These are phyloP conservation scores for Dimocarpus longan DNA, from an alignment of 345 rosid genomes.

Conservation along the genomic window DNA sequence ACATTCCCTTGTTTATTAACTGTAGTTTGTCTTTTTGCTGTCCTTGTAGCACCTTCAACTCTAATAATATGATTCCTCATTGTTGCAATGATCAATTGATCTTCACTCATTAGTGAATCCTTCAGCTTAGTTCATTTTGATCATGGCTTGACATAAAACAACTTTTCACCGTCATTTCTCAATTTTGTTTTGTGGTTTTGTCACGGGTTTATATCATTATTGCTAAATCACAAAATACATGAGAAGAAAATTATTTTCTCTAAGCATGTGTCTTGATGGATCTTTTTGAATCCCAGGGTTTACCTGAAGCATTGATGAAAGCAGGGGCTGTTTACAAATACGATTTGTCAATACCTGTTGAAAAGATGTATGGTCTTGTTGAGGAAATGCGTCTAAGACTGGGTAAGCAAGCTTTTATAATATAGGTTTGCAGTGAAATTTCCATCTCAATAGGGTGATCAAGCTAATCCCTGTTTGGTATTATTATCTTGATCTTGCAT, in stretches of 20 bases:
- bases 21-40: not conserved
- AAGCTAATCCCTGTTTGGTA: not conserved
- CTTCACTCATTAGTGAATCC: not conserved
- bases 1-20: not conserved
- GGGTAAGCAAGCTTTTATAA: conserved; percentile 45
- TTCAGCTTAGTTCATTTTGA: not conserved
- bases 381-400: conserved; percentile 73
- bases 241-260: not conserved
- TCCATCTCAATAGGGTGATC: not conserved
- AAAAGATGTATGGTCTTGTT: conserved; percentile 81
- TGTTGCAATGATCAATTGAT: conserved; percentile 13
- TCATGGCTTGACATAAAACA: not conserved
- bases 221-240: not conserved
- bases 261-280: conserved; percentile 3
- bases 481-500: not conserved
- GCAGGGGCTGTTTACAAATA: conserved; percentile 92
- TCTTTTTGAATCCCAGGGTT: conserved; percentile 53
- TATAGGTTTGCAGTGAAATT: not conserved
- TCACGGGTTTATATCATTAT: not conserved
- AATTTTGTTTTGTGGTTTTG: not conserved
- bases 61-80: not conserved
- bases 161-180: not conserved
- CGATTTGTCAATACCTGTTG: conserved; percentile 87
- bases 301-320: conserved; percentile 83
- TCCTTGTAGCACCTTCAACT: not conserved